Conservation (phyloP, 1,284 basidiomycete genomes). For the Flammula alnicola region DNA sequence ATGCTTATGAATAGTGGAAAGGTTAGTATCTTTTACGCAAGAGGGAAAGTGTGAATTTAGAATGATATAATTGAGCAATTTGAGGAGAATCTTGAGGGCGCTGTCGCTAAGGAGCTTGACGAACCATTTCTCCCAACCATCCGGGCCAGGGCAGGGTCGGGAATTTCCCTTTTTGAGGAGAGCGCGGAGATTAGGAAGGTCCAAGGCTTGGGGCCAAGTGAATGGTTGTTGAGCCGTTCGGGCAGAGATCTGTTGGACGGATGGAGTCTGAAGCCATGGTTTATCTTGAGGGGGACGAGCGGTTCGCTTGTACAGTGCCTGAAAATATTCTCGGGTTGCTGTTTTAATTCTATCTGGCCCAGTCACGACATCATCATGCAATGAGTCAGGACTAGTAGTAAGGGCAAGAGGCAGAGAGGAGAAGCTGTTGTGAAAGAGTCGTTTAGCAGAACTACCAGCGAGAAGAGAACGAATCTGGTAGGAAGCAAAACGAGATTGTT, state of each 20-base stretch:
- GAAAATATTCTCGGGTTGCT: slow-evolving; percentile 7
- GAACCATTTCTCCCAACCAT: too few species aligned
- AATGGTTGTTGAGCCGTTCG: slow-evolving; percentile 22
- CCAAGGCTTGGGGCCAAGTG: slow-evolving; percentile 23
- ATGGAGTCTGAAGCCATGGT: slow-evolving; percentile 6
- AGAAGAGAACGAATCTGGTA: not conserved
- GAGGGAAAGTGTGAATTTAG: too few species aligned
- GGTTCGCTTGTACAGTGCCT: slow-evolving; percentile 7
- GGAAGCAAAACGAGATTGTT: not conserved
- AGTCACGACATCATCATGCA: slow-evolving; percentile 2
- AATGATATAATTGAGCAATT: slow-evolving; percentile 35
- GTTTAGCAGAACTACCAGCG: slow-evolving; percentile 9
- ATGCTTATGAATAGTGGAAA: too few species aligned
- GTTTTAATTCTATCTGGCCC: slow-evolving; percentile 7
- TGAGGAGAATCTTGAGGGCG: slow-evolving; percentile 27
- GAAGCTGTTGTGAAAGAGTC: not conserved
- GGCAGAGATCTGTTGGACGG: slow-evolving; percentile 1
- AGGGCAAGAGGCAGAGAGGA: slow-evolving; percentile 9
- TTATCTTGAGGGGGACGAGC: slow-evolving; percentile 1
- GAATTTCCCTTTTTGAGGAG: slow-evolving; percentile 29
- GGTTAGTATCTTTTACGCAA: too few species aligned
- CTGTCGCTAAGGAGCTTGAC: slow-evolving; percentile 26
- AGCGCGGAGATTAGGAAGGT: slow-evolving; percentile 16
- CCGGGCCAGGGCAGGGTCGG: slow-evolving; percentile 35
- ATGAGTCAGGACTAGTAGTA: not conserved